Evolutionary conservation across 139 green algal genomes (phyloP).

Genomic region (Auxenochlorella pyrenoidosa): DNA sequence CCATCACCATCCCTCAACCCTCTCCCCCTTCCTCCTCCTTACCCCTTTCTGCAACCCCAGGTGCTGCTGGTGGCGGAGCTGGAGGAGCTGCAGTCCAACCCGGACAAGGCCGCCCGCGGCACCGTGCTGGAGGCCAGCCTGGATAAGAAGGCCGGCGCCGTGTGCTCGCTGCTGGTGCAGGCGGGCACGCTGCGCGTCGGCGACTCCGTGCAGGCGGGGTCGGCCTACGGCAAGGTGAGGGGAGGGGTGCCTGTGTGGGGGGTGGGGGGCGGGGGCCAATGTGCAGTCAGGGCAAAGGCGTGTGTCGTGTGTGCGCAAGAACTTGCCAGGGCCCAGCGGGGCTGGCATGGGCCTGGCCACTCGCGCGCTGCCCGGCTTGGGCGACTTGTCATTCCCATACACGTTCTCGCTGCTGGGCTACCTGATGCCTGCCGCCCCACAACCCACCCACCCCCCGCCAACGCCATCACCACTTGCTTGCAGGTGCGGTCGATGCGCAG

Average conservation of each 20-base stretch:
- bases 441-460: background rate
- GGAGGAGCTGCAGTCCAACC: conserved; percentile 83
- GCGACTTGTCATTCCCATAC: no score
- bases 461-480: background rate
- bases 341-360: no score
- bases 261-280: background rate
- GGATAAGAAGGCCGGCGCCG: conserved; percentile 83
- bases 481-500: conserved; percentile 78
- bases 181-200: conserved; percentile 88
- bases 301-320: no score
- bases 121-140: conserved; percentile 96
- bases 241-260: background rate
- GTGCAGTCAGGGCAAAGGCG: no score
- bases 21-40: no score
- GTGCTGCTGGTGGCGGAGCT: conserved; percentile 90
- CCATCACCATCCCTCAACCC: no score
- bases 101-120: conserved; percentile 73
- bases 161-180: conserved; percentile 93
- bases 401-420: no score
- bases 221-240: conserved; percentile 82
- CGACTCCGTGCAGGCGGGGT: conserved; percentile 84
- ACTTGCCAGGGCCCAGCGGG: no score
- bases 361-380: no score
- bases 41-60: no score
- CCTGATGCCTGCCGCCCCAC: background rate